Evolutionary conservation across 208 protist genomes (phyloP).

Genomic region (Leishmania aethiopica): DNA sequence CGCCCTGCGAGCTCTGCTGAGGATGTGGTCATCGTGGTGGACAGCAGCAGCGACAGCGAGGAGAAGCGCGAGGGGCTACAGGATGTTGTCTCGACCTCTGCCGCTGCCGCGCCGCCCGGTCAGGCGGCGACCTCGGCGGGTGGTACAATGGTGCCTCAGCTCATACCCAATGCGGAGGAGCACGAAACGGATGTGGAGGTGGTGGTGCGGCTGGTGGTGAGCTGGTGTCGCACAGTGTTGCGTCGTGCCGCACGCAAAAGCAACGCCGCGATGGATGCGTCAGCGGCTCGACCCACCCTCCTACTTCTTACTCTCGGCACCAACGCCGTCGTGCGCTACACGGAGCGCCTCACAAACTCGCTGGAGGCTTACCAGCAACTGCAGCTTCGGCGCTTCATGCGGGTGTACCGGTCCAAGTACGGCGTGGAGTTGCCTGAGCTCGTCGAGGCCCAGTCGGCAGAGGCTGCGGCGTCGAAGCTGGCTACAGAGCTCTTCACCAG

Average conservation of each 20-base stretch:
- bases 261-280: neutral
- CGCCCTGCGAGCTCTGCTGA: neutral
- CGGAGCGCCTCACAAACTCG: conserved; percentile 59
- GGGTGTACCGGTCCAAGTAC: conserved; percentile 51
- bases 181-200: conserved; percentile 65
- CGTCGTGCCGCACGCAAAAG: conserved; percentile 11
- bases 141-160: conserved; percentile 16
- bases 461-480: neutral
- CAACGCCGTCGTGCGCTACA: conserved; percentile 43
- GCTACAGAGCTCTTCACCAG: neutral
- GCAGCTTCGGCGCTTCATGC: conserved; percentile 66
- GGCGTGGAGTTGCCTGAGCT: conserved; percentile 34
- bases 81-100: neutral
- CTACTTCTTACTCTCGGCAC: conserved; percentile 50
- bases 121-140: neutral
- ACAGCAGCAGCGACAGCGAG: conserved; percentile 29
- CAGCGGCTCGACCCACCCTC: conserved; percentile 22
- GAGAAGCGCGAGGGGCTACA: conserved; percentile 10
- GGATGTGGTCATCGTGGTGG: conserved; percentile 34
- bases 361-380: conserved; percentile 55
- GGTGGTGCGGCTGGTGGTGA: conserved; percentile 45
- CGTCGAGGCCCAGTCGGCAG: neutral
- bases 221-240: conserved; percentile 47
- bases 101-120: neutral
- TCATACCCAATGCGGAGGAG: conserved; percentile 63